These are phyloP conservation scores for Rubia balearica DNA, from an alignment of 305 asterid species.

Conservation along the genomic window DNA sequence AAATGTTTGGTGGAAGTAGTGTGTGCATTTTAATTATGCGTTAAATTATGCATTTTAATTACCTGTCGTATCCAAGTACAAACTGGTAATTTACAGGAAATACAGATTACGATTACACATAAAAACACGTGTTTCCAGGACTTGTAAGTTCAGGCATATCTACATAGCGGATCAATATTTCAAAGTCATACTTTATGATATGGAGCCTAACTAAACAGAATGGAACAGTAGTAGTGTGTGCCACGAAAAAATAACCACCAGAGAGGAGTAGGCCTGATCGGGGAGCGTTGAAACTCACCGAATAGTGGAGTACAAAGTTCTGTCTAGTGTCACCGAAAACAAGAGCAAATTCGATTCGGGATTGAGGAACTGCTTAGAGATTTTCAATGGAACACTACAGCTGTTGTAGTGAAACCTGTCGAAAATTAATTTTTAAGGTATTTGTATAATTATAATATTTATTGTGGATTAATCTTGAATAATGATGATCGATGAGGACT, in stretches of 20 bases:
- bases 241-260: constrained; percentile 44
- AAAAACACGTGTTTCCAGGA: no score
- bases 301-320: constrained; percentile 28
- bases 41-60: no score
- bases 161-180: no score
- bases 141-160: no score
- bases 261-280: not conserved
- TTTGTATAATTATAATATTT: no score
- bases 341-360: constrained; percentile 44
- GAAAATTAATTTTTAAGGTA: constrained; percentile 9
- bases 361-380: constrained; percentile 68
- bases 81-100: no score
- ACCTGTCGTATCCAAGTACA: no score
- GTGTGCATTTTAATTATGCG: no score
- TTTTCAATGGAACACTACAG: constrained; percentile 41
- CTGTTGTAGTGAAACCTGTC: constrained; percentile 35
- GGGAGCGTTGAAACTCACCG: constrained; percentile 54
- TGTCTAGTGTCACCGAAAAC: constrained; percentile 33
- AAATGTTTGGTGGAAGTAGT: no score
- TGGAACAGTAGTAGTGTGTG: constrained; percentile 26
- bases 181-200: not conserved
- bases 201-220: constrained; percentile 49
- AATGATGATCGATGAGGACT: no score
- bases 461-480: no score
- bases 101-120: no score